Conservation (phyloP, 192 early-diverging fungal genomes). For the Dimargaris xerosporica region DNA sequence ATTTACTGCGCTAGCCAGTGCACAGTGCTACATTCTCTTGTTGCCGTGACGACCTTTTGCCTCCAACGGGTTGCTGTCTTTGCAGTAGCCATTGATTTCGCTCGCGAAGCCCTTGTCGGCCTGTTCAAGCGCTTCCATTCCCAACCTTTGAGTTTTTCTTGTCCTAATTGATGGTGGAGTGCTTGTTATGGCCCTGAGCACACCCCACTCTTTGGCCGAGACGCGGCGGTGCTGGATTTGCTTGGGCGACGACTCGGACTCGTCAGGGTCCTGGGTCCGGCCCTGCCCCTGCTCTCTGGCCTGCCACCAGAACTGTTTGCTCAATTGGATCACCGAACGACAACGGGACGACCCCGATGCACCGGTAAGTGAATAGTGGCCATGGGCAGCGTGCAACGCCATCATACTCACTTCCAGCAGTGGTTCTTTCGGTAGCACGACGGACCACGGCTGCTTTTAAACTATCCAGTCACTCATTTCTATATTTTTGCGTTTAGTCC, state of each 20-base stretch:
- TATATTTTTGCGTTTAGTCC: background rate
- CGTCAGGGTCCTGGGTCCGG: constrained; percentile 33
- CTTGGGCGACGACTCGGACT: constrained; percentile 37
- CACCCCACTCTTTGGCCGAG: background rate
- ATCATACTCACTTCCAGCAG: background rate
- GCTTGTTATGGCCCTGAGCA: no score
- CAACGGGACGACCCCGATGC: constrained; percentile 13
- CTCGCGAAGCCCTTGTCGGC: no score
- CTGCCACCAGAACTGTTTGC: constrained; percentile 39
- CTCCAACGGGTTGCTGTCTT: no score
- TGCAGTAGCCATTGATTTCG: no score
- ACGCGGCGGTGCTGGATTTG: constrained; percentile 43
- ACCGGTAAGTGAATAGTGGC: background rate
- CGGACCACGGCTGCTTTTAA: background rate
- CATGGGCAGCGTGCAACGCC: background rate
- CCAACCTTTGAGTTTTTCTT: no score
- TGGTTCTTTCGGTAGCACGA: background rate
- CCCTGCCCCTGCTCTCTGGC: constrained; percentile 43
- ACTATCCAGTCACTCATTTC: background rate
- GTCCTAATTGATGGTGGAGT: no score
- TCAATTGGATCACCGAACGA: constrained; percentile 43
- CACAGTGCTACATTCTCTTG: no score
- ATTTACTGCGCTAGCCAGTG: no score
- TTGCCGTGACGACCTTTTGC: no score
- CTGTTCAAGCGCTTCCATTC: no score